These are phyloP conservation scores for Triticum timopheevii DNA, from an alignment of 176 grass and related monocot genomes.

Conservation along the genomic window DNA sequence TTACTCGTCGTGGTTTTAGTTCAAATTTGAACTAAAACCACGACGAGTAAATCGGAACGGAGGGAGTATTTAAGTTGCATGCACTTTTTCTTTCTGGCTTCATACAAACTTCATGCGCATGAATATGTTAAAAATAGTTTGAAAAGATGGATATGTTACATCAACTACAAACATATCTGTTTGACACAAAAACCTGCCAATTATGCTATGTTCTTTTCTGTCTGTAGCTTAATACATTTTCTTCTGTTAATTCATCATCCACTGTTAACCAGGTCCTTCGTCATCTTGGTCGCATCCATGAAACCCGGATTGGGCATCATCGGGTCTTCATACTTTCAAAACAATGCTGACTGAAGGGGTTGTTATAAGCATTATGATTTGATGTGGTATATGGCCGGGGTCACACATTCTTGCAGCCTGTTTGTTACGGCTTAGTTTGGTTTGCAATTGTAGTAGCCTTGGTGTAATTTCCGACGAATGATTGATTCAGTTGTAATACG, in stretches of 20 bases:
- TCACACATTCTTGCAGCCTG: background rate
- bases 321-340: constrained; percentile 77
- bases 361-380: background rate
- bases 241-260: background rate
- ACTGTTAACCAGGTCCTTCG: constrained; percentile 69
- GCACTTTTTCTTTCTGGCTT: background rate
- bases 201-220: background rate
- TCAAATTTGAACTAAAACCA: too few species aligned
- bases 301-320: constrained; percentile 69
- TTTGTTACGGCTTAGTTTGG: background rate
- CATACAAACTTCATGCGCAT: background rate
- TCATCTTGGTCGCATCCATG: constrained; percentile 87
- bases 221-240: background rate
- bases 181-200: background rate
- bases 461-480: background rate
- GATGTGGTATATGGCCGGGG: background rate
- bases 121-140: constrained; percentile 25
- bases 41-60: too few species aligned
- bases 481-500: background rate
- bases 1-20: too few species aligned
- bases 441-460: background rate
- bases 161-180: background rate
- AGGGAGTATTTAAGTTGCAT: background rate
- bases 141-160: constrained; percentile 5
- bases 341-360: constrained; percentile 22